A percentile compares a stretch with the other conserved stretches of the same genome.
phyloP scores from a whole-genome alignment of 2,329 filamentous ascomycete species.

The Penicillium sp. region DNA sequence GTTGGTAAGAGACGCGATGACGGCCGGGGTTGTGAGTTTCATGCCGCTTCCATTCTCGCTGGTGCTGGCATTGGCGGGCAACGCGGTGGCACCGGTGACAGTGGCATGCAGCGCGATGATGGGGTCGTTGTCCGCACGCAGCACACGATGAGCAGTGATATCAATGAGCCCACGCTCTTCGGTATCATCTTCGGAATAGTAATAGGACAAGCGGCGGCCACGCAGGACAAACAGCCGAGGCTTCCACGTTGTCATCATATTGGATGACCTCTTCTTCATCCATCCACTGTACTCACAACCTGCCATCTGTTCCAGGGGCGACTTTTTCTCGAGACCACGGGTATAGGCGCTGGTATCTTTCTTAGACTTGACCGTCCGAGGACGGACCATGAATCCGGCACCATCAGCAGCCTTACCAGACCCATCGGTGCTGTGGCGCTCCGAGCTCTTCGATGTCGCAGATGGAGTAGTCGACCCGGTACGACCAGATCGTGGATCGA shows the following conservation, averaged over 20 bases:
- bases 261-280: constrained; percentile 99
- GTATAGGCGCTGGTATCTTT: constrained; percentile 94
- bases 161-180: constrained; percentile 96
- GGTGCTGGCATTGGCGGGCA: constrained; percentile 45
- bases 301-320: constrained; percentile 77
- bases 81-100: constrained; percentile 77
- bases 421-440: constrained; percentile 70
- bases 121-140: constrained; percentile 87
- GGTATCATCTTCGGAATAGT: constrained; percentile 88
- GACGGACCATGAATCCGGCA: constrained; percentile 48
- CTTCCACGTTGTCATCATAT: constrained; percentile 97
- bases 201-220: constrained; percentile 88
- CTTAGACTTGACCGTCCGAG: constrained; percentile 69
- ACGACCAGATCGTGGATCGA: constrained; percentile 63
- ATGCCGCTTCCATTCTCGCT: constrained; percentile 38
- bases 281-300: constrained; percentile 92
- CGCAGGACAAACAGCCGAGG: constrained; percentile 92
- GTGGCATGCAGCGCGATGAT: constrained; percentile 89
- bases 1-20: constrained; percentile 31
- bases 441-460: constrained; percentile 66
- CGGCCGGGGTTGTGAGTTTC: constrained; percentile 30
- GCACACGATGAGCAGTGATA: constrained; percentile 94
- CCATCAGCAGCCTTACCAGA: constrained; percentile 51
- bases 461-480: constrained; percentile 72
- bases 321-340: constrained; percentile 76